Conservation (phyloP, 768 basidiomycete species). For the Mycena vulgaris region DNA sequence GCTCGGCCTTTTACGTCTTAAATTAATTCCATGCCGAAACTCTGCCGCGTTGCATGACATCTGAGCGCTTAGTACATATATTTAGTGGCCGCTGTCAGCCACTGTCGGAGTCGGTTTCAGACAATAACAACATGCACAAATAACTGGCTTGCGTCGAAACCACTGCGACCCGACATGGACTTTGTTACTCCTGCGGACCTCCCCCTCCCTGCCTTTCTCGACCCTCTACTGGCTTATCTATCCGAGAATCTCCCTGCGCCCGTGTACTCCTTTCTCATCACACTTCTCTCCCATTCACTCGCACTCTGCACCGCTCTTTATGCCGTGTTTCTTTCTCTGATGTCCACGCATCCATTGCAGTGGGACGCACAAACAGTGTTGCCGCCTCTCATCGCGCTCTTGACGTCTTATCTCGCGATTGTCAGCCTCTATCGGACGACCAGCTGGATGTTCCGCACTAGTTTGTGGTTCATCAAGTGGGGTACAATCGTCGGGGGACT, state of each 20-base stretch:
- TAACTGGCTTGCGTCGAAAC: not conserved
- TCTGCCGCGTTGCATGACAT: not conserved
- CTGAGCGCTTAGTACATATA: too few species aligned
- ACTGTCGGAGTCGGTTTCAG: too few species aligned
- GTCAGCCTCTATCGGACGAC: slow-evolving; percentile 85
- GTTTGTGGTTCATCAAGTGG: slow-evolving; percentile 85
- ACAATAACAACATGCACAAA: not conserved
- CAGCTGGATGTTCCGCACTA: slow-evolving; percentile 77
- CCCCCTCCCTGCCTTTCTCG: slow-evolving; percentile 64
- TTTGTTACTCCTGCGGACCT: slow-evolving; percentile 45
- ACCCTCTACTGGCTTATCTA: slow-evolving; percentile 69
- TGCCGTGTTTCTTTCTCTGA: slow-evolving; percentile 62
- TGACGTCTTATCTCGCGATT: slow-evolving; percentile 84
- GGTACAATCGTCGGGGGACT: slow-evolving; percentile 70
- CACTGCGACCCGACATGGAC: slow-evolving; percentile 28
- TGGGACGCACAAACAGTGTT: slow-evolving; percentile 80
- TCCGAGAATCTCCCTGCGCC: slow-evolving; percentile 69
- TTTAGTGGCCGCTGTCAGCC: too few species aligned
- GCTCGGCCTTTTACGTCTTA: not conserved
- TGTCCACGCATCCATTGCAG: slow-evolving; percentile 66
- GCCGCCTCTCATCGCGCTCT: slow-evolving; percentile 81
- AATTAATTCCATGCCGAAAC: not conserved
- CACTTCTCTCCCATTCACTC: slow-evolving; percentile 67
- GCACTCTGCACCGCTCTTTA: slow-evolving; percentile 65
- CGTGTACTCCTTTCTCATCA: slow-evolving; percentile 66